Percentiles rank a stretch among this genome's conserved stretches.
These are phyloP conservation scores for Geotrichum fermentans DNA, from an alignment of 1,139 yeast genomes.

Conservation along the genomic window DNA sequence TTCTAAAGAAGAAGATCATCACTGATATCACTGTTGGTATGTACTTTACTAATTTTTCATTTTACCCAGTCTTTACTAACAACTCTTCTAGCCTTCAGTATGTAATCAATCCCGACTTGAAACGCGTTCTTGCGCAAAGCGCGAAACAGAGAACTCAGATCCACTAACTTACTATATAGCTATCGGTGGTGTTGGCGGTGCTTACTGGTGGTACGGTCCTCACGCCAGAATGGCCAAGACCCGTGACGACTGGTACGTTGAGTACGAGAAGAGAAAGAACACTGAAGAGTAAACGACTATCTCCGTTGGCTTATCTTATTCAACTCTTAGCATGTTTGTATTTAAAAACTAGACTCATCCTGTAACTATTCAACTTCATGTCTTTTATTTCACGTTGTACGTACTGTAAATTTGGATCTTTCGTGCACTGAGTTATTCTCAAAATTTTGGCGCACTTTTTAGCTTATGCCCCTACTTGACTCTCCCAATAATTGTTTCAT, in stretches of 20 bases:
- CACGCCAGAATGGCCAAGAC: constrained; percentile 67
- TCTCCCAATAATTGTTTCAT: no score
- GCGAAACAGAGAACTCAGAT: no score
- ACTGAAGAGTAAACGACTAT: constrained; percentile 44
- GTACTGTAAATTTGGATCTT: no score
- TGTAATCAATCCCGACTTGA: no score
- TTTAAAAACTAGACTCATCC: constrained; percentile 1
- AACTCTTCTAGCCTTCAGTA: constrained; percentile 41
- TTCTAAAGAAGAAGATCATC: constrained; percentile 75
- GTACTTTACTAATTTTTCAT: background rate
- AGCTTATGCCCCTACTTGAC: no score
- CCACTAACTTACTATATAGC: no score
- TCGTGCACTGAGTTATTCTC: no score
- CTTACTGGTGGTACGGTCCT: constrained; percentile 65
- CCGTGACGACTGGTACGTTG: constrained; percentile 84
- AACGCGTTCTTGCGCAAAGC: no score
- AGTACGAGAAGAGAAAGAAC: constrained; percentile 67
- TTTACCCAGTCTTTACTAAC: background rate
- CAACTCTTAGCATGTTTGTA: background rate
- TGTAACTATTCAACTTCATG: background rate
- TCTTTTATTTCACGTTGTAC: no score
- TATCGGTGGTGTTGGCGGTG: constrained; percentile 51
- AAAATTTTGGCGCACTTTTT: no score
- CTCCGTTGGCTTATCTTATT: background rate
- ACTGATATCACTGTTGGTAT: constrained; percentile 59